phyloP scores from a whole-genome alignment of 257 asterid species.

The Nicotiana benthamiana region DNA sequence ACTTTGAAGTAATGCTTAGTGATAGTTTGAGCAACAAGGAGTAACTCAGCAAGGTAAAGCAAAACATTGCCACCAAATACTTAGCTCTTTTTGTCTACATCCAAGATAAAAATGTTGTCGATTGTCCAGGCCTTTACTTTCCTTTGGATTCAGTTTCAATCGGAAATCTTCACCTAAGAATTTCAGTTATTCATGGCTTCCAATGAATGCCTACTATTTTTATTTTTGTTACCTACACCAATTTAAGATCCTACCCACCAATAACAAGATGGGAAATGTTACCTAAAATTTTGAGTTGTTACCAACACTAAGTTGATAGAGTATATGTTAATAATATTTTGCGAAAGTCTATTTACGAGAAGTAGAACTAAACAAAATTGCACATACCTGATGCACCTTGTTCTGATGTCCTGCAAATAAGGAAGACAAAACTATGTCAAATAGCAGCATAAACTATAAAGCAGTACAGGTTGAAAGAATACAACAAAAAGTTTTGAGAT shows the following conservation, averaged over 20 bases:
- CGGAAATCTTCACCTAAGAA: neutral
- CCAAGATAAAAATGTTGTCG: neutral
- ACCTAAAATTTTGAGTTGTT: neutral
- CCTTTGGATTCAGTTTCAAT: neutral
- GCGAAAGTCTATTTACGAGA: neutral
- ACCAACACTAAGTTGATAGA: neutral
- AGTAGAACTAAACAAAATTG: slow-evolving; percentile 1
- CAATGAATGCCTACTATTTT: neutral
- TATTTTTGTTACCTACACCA: too few relatives aligned
- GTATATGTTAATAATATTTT: neutral
- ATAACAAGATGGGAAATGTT: too few relatives aligned
- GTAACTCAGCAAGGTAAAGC: neutral
- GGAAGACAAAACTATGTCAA: slow-evolving; percentile 23
- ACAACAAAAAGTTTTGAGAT: neutral
- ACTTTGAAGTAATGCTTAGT: neutral
- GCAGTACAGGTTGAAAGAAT: neutral
- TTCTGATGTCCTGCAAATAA: slow-evolving; percentile 63
- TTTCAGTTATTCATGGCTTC: neutral
- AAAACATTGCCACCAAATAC: neutral
- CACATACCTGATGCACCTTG: slow-evolving; percentile 65
- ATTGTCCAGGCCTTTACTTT: neutral
- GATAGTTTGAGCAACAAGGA: neutral
- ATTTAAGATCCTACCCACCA: too few relatives aligned
- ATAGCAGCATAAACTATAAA: neutral
- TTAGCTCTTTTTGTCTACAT: neutral